Conservation (phyloP, 129 eudicot genomes). For the Helianthus annuus region DNA sequence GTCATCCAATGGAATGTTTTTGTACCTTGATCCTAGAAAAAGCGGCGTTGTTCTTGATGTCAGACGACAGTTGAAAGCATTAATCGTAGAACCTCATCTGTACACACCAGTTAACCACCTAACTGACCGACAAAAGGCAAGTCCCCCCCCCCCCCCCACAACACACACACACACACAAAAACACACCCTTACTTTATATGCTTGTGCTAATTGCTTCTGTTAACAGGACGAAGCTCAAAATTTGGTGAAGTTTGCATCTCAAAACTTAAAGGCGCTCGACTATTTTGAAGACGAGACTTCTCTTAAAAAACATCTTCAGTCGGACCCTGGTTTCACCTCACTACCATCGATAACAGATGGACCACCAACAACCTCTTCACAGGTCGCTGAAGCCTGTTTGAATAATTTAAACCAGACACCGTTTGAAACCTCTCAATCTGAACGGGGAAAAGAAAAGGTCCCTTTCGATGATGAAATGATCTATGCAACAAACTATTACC, state of each 20-base stretch:
- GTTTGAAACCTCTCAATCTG: slow-evolving; percentile 16
- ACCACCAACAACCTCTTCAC: slow-evolving; percentile 12
- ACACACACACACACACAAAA: no score
- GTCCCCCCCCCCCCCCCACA: neutral
- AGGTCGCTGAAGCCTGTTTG: neutral
- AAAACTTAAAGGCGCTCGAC: slow-evolving; percentile 34
- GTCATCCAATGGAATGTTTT: slow-evolving; percentile 46
- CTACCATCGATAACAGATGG: slow-evolving; percentile 9
- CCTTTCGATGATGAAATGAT: slow-evolving; percentile 26
- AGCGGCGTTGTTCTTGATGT: slow-evolving; percentile 51
- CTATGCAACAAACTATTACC: neutral
- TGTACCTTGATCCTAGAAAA: slow-evolving; percentile 43
- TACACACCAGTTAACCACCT: slow-evolving; percentile 47
- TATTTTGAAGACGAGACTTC: slow-evolving; percentile 37
- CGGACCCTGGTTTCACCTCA: neutral
- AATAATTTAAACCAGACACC: slow-evolving; percentile 8
- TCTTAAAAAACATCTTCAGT: slow-evolving; percentile 26
- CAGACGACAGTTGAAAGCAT: slow-evolving; percentile 50
- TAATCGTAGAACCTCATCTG: slow-evolving; percentile 33
- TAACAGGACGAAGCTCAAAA: slow-evolving; percentile 43
- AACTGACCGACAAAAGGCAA: slow-evolving; percentile 55
- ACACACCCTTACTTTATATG: neutral
- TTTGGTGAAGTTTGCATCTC: slow-evolving; percentile 49
- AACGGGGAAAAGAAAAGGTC: slow-evolving; percentile 20
- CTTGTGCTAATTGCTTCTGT: neutral